These are phyloP conservation scores for Cicer bijugum DNA, from an alignment of 306 rosid genomes.

Conservation along the genomic window DNA sequence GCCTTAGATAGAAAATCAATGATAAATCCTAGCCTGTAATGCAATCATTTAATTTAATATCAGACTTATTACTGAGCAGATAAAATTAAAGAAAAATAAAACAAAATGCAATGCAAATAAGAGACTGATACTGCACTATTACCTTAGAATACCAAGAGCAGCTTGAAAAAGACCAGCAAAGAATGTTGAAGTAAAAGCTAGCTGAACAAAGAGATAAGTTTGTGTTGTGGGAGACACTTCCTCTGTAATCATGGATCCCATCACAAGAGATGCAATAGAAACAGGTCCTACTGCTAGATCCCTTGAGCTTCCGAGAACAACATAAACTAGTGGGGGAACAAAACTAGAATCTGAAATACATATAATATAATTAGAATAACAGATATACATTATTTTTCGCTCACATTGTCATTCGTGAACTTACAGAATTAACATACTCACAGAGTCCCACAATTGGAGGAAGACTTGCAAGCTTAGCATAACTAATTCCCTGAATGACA, in stretches of 20 bases:
- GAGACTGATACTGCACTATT: constrained; percentile 4
- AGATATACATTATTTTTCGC: not conserved
- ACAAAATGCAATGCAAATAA: not conserved
- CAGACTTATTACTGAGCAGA: not conserved
- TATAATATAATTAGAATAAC: not conserved
- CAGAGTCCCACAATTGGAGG: constrained; percentile 85
- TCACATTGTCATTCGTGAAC: not conserved
- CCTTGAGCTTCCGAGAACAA: constrained; percentile 78
- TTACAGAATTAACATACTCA: constrained; percentile 51
- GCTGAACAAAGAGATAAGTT: constrained; percentile 60
- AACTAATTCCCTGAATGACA: constrained; percentile 72
- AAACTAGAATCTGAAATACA: constrained; percentile 76
- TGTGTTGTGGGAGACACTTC: constrained; percentile 70
- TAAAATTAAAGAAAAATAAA: too few species aligned
- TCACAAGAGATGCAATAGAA: constrained; percentile 79
- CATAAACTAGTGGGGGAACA: constrained; percentile 84
- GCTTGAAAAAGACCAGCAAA: constrained; percentile 88
- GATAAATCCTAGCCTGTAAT: constrained; percentile 82
- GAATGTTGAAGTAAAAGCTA: constrained; percentile 82
- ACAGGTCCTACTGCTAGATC: constrained; percentile 89
- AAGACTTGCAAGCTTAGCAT: constrained; percentile 80
- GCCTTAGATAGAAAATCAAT: constrained; percentile 94
- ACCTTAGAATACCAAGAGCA: constrained; percentile 83
- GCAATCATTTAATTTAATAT: constrained; percentile 9
- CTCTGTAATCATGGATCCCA: constrained; percentile 81